Evolutionary conservation across 1,139 yeast species (phyloP).

Genomic region (Debaryomyces singareniensis): DNA sequence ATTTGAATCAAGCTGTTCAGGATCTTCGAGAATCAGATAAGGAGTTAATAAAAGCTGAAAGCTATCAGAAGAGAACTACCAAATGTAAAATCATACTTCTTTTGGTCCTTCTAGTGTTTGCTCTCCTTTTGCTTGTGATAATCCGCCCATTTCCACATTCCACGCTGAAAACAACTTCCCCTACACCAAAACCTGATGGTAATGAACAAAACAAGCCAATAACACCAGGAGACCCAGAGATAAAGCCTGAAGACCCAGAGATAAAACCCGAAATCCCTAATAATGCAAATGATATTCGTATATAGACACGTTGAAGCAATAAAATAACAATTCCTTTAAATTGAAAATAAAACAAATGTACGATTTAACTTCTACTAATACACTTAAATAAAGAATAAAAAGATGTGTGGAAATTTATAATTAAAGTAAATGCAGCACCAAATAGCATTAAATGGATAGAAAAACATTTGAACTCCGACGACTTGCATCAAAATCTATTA

Average conservation of each 20-base stretch:
- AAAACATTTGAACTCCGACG: neutral
- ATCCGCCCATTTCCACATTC: conserved; percentile 60
- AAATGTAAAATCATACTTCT: conserved; percentile 84
- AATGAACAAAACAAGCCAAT: too few species aligned
- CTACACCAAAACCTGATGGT: too few species aligned
- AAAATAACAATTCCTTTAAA: neutral
- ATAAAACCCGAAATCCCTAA: too few species aligned
- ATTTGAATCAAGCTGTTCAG: conserved; percentile 69
- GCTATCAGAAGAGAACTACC: conserved; percentile 81
- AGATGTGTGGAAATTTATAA: neutral
- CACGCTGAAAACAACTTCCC: too few species aligned
- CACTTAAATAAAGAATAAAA: neutral
- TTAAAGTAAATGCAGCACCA: neutral
- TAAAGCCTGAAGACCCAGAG: neutral
- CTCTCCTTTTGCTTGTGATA: conserved; percentile 63
- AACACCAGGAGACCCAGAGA: too few species aligned
- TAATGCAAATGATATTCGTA: too few species aligned
- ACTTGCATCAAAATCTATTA: neutral
- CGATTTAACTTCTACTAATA: neutral
- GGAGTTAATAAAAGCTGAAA: conserved; percentile 69
- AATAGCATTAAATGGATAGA: neutral
- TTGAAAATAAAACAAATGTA: neutral
- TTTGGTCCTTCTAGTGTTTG: conserved; percentile 62
- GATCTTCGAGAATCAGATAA: conserved; percentile 73
- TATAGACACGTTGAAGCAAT: too few species aligned